These are phyloP conservation scores for Nakazawaea pomicola DNA, from an alignment of 805 yeast species.

Conservation along the genomic window DNA sequence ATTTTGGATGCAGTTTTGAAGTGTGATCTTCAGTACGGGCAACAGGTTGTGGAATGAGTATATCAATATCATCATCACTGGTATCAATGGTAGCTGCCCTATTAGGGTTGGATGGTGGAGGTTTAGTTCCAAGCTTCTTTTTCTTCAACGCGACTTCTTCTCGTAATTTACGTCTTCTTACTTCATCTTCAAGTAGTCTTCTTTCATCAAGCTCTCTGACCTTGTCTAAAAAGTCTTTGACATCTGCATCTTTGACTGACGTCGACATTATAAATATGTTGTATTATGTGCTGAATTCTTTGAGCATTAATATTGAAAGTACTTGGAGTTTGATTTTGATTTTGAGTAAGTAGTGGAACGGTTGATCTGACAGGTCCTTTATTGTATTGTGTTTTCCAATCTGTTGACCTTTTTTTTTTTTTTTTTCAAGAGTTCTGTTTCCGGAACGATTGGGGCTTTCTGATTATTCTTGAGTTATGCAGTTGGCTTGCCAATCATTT, in stretches of 20 bases:
- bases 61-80: neutral
- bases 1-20: neutral
- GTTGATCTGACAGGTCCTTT: too few relatives aligned
- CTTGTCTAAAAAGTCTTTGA: conserved; percentile 14
- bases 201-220: conserved; percentile 15
- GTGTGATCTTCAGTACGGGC: neutral
- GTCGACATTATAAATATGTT: neutral
- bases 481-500: too few relatives aligned
- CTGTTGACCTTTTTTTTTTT: too few relatives aligned
- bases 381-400: too few relatives aligned
- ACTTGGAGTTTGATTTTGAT: neutral
- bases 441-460: too few relatives aligned
- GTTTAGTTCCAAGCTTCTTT: conserved; percentile 7
- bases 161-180: conserved; percentile 12
- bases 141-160: conserved; percentile 13
- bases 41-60: neutral
- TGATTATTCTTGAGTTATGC: too few relatives aligned
- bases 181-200: conserved; percentile 12
- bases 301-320: too few relatives aligned
- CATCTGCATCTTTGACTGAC: conserved; percentile 10
- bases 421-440: too few relatives aligned
- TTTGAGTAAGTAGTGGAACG: too few relatives aligned
- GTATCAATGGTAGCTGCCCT: too few relatives aligned
- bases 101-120: too few relatives aligned
- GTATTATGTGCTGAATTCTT: neutral